A percentile compares a stretch with the other conserved stretches of the same genome.
These are phyloP conservation scores for Aspergillus sp. DNA, from an alignment of 2,329 filamentous ascomycete genomes.

Conservation along the genomic window DNA sequence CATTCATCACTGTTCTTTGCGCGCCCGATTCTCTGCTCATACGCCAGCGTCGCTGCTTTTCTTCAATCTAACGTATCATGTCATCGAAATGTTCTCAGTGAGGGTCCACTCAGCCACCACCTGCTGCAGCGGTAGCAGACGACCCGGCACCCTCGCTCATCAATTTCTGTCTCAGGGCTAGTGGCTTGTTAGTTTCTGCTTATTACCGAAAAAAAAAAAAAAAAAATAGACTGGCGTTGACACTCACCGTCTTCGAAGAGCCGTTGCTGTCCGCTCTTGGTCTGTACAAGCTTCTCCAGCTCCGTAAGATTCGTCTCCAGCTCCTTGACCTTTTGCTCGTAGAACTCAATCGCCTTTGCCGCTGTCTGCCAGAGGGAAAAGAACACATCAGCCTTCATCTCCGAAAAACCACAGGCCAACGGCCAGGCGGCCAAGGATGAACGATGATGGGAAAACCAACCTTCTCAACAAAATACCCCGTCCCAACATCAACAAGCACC, in stretches of 20 bases:
- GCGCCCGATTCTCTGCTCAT: neutral
- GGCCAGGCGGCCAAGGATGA: neutral
- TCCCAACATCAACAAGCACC: slow-evolving; percentile 90
- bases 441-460: slow-evolving; percentile 43
- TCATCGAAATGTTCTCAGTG: neutral
- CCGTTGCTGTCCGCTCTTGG: slow-evolving; percentile 82
- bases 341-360: slow-evolving; percentile 68
- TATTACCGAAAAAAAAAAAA: neutral
- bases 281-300: slow-evolving; percentile 69
- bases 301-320: slow-evolving; percentile 68
- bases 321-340: slow-evolving; percentile 69
- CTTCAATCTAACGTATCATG: neutral
- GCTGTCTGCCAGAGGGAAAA: slow-evolving; percentile 48
- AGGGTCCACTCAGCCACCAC: slow-evolving; percentile 26
- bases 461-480: slow-evolving; percentile 95
- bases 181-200: slow-evolving; percentile 24
- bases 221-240: neutral
- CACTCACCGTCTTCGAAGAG: slow-evolving; percentile 83
- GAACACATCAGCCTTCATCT: slow-evolving; percentile 12
- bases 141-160: slow-evolving; percentile 48
- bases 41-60: neutral
- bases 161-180: slow-evolving; percentile 59
- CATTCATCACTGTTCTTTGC: slow-evolving; percentile 1
- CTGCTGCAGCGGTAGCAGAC: slow-evolving; percentile 37
- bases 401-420: neutral